Base-by-base conservation (phyloP, 108 stramenopile species). In the Nitzschia putrida region DNA sequence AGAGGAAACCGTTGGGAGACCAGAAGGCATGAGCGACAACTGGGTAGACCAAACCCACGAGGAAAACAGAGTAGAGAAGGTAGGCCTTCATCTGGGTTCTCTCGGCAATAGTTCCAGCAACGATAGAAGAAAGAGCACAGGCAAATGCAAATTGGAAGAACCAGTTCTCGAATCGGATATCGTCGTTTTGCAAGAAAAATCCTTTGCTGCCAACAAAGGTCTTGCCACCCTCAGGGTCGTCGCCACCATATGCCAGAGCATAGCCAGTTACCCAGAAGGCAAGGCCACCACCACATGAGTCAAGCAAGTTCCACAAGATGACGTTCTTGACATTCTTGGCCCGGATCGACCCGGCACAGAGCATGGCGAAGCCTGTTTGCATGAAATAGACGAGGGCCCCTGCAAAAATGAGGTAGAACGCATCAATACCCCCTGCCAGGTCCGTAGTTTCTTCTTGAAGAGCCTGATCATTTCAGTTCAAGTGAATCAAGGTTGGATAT, bases 81-180 rank as follows among this genome's bases (percentile, higher is more conserved):
- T 97, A 97, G 25, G 83, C 91, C 2, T 61, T 40, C 86, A 96
- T 93, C 59, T 90, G 80, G 60, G 92, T 89, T 43, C 97, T 85
- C 74, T 94, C 96, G 9, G 96, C 96, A 39, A 97, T 67, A 10
- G 94, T 85, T 18, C 96, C 97, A 3, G 95, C 93, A 12, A 97
- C 94, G 66, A 97, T 96, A 8, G 91, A 90, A 6, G 90, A 85
- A 12, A 87, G 64, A 8, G 90, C 89, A 26, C 93, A 90, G 2
- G 89, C 84, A 69, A 94, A 95, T n/a, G 87, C 82, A 68, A 88
- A 91, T 79, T 95, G 89, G 60, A 90, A 93, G 56, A 97, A 70
- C 89, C 90, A 97, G 41, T 56, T 58, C 10, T 44, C 50, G 49
- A 71, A 74, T 4, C 90, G 42, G 61, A 78, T 70, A 26, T 94